Base-by-base conservation (phyloP, 306 rosid species). In the Quercus gilva region DNA sequence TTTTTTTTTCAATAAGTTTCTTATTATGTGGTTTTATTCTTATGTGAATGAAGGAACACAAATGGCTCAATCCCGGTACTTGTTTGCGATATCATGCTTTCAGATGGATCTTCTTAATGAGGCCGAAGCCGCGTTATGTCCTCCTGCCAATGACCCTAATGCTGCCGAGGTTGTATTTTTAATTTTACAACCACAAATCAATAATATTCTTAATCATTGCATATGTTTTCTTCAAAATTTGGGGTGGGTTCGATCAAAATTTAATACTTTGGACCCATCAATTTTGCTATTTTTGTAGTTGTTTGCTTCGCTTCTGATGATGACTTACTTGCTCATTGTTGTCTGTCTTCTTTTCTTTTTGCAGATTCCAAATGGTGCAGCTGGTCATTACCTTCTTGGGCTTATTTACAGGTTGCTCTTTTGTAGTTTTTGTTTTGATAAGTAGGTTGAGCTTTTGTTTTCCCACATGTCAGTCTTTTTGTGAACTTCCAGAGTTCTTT, bases 81-180 rank as follows among this genome's bases (percentile, higher is more conserved):
- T 96, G 98, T 93, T 93, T 93, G 99, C 99, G 20, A 76, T 89
- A 86, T 96, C 99, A 55, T 96, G 99, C 94, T 96, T 90, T 88
- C 97, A 92, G 81, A 88, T 96, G 97, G 92, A 90, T 90, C 94
- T 90, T 86, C 96, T 93, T 13, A 88, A 83, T 5, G 99, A 93
- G 84, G 98, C 98, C 56, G 99, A 93, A 89, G 88, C 94, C 45
- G 96, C 94, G n/a, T 89, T 96, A 80, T 89, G 91, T 80, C 94
- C 97, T 80, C 94, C 97, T 53, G 87, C 91, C 73, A 89, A 88
- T 63, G 99, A 96, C 81, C 93, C 94, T 49, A 41, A 41, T 41
- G 81, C 89, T 83, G 83, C 87, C 25, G 99, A 93, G 99, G 99
- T 93, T 8, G 45, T 41, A 8, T 8, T 41, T 7, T 41, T 8